Conservation (phyloP, 2,329 filamentous ascomycete genomes). For the Endothia cerciana region DNA sequence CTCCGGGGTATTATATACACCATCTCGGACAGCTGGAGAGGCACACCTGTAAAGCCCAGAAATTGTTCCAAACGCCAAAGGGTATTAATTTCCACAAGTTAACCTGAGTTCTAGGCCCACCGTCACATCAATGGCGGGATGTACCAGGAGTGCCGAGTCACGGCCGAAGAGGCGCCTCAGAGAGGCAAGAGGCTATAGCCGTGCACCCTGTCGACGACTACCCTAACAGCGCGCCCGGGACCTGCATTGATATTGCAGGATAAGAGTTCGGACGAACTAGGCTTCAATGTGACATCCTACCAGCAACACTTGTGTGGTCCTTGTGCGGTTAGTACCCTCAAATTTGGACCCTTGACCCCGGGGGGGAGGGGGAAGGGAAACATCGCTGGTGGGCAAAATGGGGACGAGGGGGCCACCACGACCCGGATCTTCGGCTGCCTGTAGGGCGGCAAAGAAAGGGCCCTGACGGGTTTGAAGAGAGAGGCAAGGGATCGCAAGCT, state of each 20-base stretch:
- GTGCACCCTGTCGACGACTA: slow-evolving; percentile 6
- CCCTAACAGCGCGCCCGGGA: too few relatives aligned
- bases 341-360: background rate
- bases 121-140: slow-evolving; percentile 5
- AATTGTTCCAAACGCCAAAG: slow-evolving; percentile 6
- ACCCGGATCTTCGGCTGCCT: background rate
- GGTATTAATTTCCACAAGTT: background rate
- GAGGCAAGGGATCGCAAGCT: background rate
- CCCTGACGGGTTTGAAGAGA: background rate
- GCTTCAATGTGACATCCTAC: slow-evolving; percentile 8
- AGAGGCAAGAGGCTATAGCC: slow-evolving; percentile 1
- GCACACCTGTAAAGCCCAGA: slow-evolving; percentile 4
- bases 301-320: background rate
- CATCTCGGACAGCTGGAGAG: background rate
- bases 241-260: slow-evolving; percentile 19
- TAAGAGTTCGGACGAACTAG: background rate
- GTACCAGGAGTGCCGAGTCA: slow-evolving; percentile 18
- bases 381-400: slow-evolving; percentile 13
- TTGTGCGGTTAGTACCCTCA: background rate
- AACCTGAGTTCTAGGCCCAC: slow-evolving; percentile 4
- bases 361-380: background rate
- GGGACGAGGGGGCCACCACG: background rate
- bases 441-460: background rate
- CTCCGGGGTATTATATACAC: slow-evolving; percentile 13
- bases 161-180: slow-evolving; percentile 18